Percentiles rank a stretch among this genome's conserved stretches.
Evolutionary conservation across 805 yeast genomes (phyloP).

Genomic region (Pichia pseudocactophila): DNA sequence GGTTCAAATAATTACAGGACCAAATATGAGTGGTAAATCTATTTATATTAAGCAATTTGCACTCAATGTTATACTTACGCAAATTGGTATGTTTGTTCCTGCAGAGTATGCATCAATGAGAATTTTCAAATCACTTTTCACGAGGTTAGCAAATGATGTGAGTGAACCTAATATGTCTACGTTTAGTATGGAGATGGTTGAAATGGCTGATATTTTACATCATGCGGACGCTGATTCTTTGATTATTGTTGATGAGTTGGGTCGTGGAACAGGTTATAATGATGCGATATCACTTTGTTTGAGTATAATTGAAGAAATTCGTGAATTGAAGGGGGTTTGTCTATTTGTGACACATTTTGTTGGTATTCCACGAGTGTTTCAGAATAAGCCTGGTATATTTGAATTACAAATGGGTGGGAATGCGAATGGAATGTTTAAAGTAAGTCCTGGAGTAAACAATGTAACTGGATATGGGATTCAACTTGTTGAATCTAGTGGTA

Average conservation of each 20-base stretch:
- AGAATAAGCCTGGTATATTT: constrained; percentile 26
- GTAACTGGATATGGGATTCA: constrained; percentile 26
- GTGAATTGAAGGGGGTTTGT: constrained; percentile 23
- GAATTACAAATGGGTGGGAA: constrained; percentile 31
- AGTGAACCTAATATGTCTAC: constrained; percentile 31
- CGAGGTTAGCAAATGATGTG: constrained; percentile 31
- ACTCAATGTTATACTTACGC: constrained; percentile 41
- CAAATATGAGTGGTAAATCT: constrained; percentile 59
- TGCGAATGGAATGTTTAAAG: constrained; percentile 18
- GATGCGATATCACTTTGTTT: constrained; percentile 46
- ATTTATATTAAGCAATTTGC: constrained; percentile 47
- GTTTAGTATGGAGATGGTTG: constrained; percentile 40
- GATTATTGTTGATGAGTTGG: constrained; percentile 46
- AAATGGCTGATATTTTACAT: constrained; percentile 36
- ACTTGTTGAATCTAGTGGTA: constrained; percentile 20
- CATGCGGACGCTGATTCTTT: constrained; percentile 23
- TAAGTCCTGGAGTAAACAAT: constrained; percentile 17
- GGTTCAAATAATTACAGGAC: constrained; percentile 46
- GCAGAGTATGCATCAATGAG: constrained; percentile 36
- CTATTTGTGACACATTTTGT: constrained; percentile 39
- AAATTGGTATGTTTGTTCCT: constrained; percentile 46
- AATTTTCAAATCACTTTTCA: constrained; percentile 30
- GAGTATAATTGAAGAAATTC: constrained; percentile 35
- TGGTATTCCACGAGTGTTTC: constrained; percentile 31
- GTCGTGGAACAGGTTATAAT: constrained; percentile 41